Conservation (phyloP, 2,329 filamentous ascomycete genomes). For the Xylariaceae sp. region DNA sequence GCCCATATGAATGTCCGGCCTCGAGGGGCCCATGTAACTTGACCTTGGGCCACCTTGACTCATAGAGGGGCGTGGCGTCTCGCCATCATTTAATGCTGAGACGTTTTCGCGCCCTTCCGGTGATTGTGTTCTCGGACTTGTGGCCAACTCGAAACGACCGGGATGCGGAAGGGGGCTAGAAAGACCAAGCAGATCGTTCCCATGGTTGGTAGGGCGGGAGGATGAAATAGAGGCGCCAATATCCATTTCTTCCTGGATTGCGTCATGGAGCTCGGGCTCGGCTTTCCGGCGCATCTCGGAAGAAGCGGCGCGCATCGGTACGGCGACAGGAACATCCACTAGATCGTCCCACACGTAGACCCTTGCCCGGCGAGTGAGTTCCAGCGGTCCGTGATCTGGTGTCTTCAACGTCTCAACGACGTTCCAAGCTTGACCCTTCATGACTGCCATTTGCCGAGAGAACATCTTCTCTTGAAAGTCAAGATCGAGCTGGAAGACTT, state of each 20-base stretch:
- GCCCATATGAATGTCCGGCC: slow-evolving; percentile 50
- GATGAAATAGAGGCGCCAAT: slow-evolving; percentile 75
- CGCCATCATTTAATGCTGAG: slow-evolving; percentile 19
- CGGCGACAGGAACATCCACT: slow-evolving; percentile 92
- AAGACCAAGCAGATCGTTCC: slow-evolving; percentile 74
- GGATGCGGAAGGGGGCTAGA: slow-evolving; percentile 72
- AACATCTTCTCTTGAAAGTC: slow-evolving; percentile 99
- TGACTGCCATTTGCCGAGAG: slow-evolving; percentile 95
- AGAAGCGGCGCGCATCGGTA: slow-evolving; percentile 84
- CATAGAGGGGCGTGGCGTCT: slow-evolving; percentile 10
- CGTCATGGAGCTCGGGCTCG: slow-evolving; percentile 52
- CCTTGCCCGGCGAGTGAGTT: slow-evolving; percentile 85
- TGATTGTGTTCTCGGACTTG: slow-evolving; percentile 49
- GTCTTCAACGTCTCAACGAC: slow-evolving; percentile 97
- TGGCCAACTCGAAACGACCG: slow-evolving; percentile 73
- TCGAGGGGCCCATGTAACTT: slow-evolving; percentile 51
- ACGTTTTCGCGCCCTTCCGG: slow-evolving; percentile 43
- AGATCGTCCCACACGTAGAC: slow-evolving; percentile 99
- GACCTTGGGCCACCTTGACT: slow-evolving; percentile 28
- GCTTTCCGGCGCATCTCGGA: slow-evolving; percentile 79
- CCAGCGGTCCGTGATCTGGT: slow-evolving; percentile 87
- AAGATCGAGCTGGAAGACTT: slow-evolving; percentile 87
- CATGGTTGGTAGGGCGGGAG: slow-evolving; percentile 43
- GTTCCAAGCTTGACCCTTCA: slow-evolving; percentile 99
- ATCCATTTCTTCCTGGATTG: slow-evolving; percentile 86